Evolutionary conservation across 2,329 filamentous ascomycete species (phyloP).

Genomic region (Trichoderma asperellum): DNA sequence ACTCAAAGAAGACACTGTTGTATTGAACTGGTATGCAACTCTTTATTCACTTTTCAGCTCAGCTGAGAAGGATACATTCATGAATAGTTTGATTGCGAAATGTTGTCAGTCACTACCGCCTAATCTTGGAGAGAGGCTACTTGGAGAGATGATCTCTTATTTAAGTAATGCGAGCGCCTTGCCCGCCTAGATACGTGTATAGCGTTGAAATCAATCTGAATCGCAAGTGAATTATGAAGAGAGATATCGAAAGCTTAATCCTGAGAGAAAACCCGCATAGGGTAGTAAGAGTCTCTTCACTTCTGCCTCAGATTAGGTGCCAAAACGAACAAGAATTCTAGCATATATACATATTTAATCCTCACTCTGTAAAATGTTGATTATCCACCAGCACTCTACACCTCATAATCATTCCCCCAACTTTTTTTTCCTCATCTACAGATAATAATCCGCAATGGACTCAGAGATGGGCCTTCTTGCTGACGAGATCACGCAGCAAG

Average conservation of each 20-base stretch:
- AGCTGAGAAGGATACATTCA: background rate
- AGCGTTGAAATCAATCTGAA: background rate
- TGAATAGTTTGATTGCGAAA: background rate
- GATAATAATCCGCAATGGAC: background rate
- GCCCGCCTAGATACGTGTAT: background rate
- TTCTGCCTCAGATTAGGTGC: too few species aligned
- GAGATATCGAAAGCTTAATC: background rate
- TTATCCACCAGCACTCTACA: too few species aligned
- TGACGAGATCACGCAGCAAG: background rate
- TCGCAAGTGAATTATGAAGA: background rate
- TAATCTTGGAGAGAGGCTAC: background rate
- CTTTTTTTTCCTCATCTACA: background rate
- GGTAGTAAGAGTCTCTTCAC: too few species aligned
- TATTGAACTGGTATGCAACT: background rate
- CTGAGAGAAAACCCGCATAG: too few species aligned
- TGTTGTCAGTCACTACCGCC: background rate
- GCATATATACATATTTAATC: too few species aligned
- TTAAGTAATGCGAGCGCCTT: background rate
- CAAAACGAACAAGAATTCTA: too few species aligned
- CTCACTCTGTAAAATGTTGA: too few species aligned
- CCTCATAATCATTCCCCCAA: background rate
- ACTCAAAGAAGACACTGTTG: background rate
- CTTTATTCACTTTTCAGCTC: background rate
- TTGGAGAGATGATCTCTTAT: background rate
- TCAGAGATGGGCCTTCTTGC: background rate